Percentiles rank a stretch among this genome's conserved stretches.
phyloP scores from a whole-genome alignment of 768 basidiomycete genomes.

The Suillus alpinus region DNA sequence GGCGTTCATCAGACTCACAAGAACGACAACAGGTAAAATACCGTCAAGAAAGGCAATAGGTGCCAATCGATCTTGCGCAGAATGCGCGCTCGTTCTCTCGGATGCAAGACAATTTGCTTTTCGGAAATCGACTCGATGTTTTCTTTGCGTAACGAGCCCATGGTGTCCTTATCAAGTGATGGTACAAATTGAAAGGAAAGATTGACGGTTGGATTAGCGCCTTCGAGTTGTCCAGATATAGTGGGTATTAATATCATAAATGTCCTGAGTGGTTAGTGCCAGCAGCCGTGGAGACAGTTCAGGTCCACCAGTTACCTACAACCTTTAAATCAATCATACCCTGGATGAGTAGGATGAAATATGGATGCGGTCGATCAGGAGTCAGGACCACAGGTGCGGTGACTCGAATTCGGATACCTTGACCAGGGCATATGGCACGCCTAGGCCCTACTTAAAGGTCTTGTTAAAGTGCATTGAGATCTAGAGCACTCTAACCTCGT shows the following conservation, averaged over 20 bases:
- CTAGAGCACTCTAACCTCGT: background rate
- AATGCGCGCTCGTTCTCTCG: slow-evolving; percentile 23
- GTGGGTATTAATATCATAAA: background rate
- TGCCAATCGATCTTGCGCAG: slow-evolving; percentile 44
- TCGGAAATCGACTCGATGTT: background rate
- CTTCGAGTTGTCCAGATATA: background rate
- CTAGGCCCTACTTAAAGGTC: background rate
- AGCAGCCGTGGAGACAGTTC: too few species aligned
- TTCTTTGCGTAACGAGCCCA: background rate
- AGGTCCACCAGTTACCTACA: background rate
- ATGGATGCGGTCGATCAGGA: background rate
- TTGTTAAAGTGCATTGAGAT: background rate
- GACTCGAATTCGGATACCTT: background rate
- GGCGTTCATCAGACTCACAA: slow-evolving; percentile 30
- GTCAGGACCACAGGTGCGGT: background rate
- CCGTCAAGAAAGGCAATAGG: slow-evolving; percentile 41
- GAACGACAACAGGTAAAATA: slow-evolving; percentile 45
- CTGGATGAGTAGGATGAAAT: background rate
- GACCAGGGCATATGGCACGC: background rate
- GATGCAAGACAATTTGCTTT: background rate
- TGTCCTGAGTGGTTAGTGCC: background rate
- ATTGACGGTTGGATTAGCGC: background rate
- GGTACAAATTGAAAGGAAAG: background rate
- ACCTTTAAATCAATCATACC: background rate
- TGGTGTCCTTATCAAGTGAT: background rate